Base-by-base conservation (phyloP, 2,329 filamentous ascomycete species). In the Cladophialophora chaetospira region DNA sequence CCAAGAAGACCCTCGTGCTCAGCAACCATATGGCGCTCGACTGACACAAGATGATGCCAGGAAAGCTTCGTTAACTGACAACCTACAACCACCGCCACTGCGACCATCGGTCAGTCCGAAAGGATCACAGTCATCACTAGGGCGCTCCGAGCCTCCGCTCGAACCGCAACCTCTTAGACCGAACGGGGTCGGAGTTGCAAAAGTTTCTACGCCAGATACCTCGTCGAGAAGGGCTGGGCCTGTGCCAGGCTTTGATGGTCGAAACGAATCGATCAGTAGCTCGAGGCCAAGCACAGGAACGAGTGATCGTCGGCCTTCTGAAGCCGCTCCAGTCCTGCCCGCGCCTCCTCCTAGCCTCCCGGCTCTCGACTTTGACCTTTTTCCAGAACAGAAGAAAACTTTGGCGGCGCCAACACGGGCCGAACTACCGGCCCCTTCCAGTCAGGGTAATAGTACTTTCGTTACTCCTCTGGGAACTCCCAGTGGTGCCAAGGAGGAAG, bases 391-490 rank as follows among this genome's bases (percentile, higher is more conserved):
- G 19, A 60, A 57, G 42, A 57, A 45, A 15, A 25, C 63, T 23
- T n/a, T 26, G 5, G 6, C 43, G 4, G 21, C 29, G 31, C 40
- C 57, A 28, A 47, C 63, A 4, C 42, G 23, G 10, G 42, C 23
- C 1, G 68, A 68, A 26, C 67, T 54, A 42, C 42, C 65, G 42
- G 68, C 69, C 26, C 58, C 68, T 6, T 58, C 68, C 15, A 68
- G 69, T 55, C 70, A 71, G 42, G 58, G 49, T 35, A 66, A 58
- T 25, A 68, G 69, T 21, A 68, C 65, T 44, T 66, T 72, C 29
- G 70, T 73, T 15, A 69, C 71, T 25, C 70, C 73, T 13, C 57
- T 72, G 5, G 67, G 67, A 29, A 72, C 70, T 40, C 72, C 73
- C 31, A 68, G 64, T 26, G 69, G 67, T 59, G 61, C 66, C 10